Conservation (phyloP, 208 protist genomes). For the Wallacemonas collosoma region DNA sequence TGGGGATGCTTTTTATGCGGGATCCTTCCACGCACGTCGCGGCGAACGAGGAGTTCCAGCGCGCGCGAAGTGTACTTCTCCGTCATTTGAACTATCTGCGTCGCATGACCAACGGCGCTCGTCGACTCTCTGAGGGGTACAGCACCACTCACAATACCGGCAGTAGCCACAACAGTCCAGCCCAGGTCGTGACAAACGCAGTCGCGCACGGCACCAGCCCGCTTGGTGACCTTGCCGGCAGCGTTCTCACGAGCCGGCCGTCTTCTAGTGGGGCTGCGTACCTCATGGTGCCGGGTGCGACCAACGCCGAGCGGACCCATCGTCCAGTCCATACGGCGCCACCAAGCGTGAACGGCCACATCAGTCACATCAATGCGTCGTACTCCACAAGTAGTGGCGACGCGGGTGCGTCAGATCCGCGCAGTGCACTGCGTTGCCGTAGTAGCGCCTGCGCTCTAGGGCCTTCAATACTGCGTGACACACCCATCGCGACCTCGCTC, state of each 20-base stretch:
- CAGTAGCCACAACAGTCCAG: too few species aligned
- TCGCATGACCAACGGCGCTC: not conserved
- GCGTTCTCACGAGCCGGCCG: not conserved
- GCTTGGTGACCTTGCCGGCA: not conserved
- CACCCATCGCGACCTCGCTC: conserved; percentile 15
- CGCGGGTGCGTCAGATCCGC: not conserved
- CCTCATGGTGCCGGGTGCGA: not conserved
- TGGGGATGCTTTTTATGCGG: conserved; percentile 36
- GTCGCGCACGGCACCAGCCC: not conserved
- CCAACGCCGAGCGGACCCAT: too few species aligned
- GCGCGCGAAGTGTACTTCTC: conserved; percentile 23
- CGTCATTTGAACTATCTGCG: conserved; percentile 21
- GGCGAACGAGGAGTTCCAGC: conserved; percentile 43
- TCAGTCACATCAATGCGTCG: too few species aligned
- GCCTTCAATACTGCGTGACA: conserved; percentile 12
- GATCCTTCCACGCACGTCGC: conserved; percentile 30
- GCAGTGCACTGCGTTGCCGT: not conserved
- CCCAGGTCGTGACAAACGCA: too few species aligned
- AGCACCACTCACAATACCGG: too few species aligned
- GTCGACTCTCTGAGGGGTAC: not conserved
- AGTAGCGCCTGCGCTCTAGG: not conserved
- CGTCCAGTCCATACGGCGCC: not conserved
- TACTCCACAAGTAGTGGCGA: not conserved
- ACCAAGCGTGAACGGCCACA: not conserved
- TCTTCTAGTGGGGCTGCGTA: not conserved